phyloP scores from a whole-genome alignment of 768 basidiomycete genomes.

The Tulasnella sp. region DNA sequence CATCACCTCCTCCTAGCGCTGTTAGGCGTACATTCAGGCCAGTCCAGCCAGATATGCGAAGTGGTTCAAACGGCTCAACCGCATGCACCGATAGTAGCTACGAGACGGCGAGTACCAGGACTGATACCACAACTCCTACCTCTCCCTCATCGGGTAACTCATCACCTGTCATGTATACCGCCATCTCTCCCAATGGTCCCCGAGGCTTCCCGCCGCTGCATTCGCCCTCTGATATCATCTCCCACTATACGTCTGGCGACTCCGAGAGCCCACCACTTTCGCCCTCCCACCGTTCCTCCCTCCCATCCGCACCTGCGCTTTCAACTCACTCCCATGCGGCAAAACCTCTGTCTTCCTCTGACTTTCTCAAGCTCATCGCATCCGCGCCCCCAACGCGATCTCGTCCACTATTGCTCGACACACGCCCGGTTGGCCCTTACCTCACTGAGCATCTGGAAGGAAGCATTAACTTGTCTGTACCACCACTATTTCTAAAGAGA shows the following conservation, averaged over 20 bases:
- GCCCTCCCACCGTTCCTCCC: neutral
- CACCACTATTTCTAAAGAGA: constrained; percentile 81
- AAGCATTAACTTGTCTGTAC: constrained; percentile 77
- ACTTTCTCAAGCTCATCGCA: constrained; percentile 24
- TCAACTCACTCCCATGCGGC: neutral
- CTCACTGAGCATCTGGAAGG: constrained; percentile 49
- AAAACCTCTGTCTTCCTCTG: neutral
- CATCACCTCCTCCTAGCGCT: constrained; percentile 37
- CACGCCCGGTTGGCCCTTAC: constrained; percentile 56
- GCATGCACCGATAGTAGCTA: constrained; percentile 28
- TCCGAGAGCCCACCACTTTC: neutral
- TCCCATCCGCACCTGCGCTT: neutral
- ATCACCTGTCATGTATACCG: neutral
- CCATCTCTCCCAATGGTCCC: neutral
- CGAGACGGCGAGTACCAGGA: neutral
- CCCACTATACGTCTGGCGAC: neutral
- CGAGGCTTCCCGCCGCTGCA: neutral
- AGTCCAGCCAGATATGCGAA: neutral
- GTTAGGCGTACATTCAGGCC: constrained; percentile 30
- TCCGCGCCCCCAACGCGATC: constrained; percentile 30
- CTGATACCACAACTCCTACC: neutral
- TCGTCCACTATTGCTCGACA: constrained; percentile 70
- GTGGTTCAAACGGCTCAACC: constrained; percentile 5
- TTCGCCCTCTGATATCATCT: constrained; percentile 5
- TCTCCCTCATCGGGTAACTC: neutral